phyloP scores from a whole-genome alignment of 192 early-diverging fungal species.

The Diversispora eburnea region DNA sequence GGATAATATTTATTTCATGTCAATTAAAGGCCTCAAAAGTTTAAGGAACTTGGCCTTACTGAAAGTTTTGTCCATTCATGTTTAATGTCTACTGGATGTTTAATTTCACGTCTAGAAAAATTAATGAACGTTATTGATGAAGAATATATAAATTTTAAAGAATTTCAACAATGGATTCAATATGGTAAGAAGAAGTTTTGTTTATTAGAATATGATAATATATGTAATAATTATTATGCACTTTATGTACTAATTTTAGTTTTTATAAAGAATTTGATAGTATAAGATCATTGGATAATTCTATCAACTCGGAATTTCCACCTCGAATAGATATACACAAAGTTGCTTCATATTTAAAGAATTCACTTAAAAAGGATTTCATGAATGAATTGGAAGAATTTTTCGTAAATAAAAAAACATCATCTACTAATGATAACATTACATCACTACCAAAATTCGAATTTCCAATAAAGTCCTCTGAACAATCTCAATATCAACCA shows the following conservation, averaged over 20 bases:
- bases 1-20: too few relatives aligned
- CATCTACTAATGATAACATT: not conserved
- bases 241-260: not conserved
- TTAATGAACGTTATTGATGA: constrained; percentile 4
- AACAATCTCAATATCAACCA: not conserved
- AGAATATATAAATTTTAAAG: constrained; percentile 20
- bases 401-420: not conserved
- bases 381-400: constrained; percentile 3
- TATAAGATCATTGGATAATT: constrained; percentile 5
- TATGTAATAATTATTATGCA: not conserved
- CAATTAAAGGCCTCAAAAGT: constrained; percentile 25
- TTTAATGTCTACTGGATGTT: not conserved
- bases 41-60: constrained; percentile 14
- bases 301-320: not conserved
- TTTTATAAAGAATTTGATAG: constrained; percentile 26
- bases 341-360: constrained; percentile 17
- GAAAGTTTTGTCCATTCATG: constrained; percentile 18
- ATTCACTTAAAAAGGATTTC: constrained; percentile 19
- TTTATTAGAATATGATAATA: not conserved
- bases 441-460: not conserved
- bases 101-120: constrained; percentile 8
- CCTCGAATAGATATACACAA: constrained; percentile 1
- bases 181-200: not conserved
- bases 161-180: constrained; percentile 29
- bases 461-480: not conserved